Conservation (phyloP, 768 basidiomycete genomes). For the Boletus bicolor region DNA sequence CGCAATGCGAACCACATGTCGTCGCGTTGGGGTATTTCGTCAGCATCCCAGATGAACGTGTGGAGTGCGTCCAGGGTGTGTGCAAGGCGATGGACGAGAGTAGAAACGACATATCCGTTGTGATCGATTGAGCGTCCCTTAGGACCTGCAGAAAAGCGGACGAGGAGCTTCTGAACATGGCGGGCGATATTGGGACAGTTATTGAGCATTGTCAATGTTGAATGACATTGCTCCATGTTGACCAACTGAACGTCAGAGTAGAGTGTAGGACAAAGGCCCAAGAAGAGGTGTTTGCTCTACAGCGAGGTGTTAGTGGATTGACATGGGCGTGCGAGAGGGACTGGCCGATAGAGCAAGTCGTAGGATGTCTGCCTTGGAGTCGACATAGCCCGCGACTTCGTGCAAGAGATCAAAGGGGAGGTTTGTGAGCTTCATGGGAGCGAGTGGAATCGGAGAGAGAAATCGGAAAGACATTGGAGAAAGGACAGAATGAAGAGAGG, state of each 20-base stretch:
- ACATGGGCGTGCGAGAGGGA: constrained; percentile 8
- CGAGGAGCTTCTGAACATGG: constrained; percentile 58
- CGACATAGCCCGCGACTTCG: constrained; percentile 57
- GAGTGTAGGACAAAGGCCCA: constrained; percentile 51
- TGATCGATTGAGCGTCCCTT: constrained; percentile 13
- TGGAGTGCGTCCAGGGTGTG: constrained; percentile 59
- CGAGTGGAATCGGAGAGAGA: not conserved
- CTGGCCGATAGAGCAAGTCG: constrained; percentile 60
- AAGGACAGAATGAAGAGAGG: not conserved
- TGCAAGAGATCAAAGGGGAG: constrained; percentile 63
- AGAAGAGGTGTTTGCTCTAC: constrained; percentile 56
- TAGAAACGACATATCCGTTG: constrained; percentile 40
- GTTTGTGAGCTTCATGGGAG: constrained; percentile 16
- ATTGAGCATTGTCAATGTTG: constrained; percentile 64
- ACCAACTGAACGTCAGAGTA: constrained; percentile 57
- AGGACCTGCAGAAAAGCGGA: constrained; percentile 39
- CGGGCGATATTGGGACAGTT: constrained; percentile 55
- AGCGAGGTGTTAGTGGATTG: constrained; percentile 3
- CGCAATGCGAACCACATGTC: constrained; percentile 79
- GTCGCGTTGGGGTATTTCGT: constrained; percentile 60
- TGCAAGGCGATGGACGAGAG: constrained; percentile 50
- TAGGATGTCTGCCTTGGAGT: constrained; percentile 51
- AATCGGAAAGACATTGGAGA: not conserved
- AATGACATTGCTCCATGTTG: constrained; percentile 55
- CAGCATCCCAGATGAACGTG: constrained; percentile 70